Conservation (phyloP, 192 early-diverging fungal genomes). For the Entomortierella lignicola region DNA sequence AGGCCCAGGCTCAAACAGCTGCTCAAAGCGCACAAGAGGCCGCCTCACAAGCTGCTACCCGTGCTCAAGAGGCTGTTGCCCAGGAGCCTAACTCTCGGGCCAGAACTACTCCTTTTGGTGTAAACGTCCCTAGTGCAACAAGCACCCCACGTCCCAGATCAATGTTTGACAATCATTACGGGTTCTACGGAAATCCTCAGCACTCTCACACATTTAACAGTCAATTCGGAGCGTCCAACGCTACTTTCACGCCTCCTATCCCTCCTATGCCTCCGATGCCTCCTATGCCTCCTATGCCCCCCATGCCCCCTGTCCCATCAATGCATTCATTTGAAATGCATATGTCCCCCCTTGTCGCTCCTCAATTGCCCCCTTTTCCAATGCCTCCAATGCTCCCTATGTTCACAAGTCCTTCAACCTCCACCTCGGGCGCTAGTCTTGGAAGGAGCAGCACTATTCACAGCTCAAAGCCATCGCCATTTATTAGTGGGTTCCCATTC, state of each 20-base stretch:
- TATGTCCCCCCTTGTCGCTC: too few relatives aligned
- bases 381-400: not conserved
- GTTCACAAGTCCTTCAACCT: not conserved
- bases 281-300: constrained; percentile 25
- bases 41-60: constrained; percentile 16
- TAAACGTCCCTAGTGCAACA: not conserved
- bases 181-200: not conserved
- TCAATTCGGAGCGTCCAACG: not conserved
- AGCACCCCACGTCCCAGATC: not conserved
- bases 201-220: not conserved
- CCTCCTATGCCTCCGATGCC: constrained; percentile 33
- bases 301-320: constrained; percentile 9
- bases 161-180: not conserved
- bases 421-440: not conserved
- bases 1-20: constrained; percentile 25
- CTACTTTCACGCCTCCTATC: not conserved
- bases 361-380: not conserved
- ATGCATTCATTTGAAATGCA: not conserved
- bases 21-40: constrained; percentile 28
- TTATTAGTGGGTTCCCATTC: constrained; percentile 31
- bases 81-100: constrained; percentile 11
- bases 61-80: constrained; percentile 23
- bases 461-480: constrained; percentile 33
- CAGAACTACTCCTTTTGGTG: not conserved
- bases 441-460: constrained; percentile 29